These are phyloP conservation scores for Phytopythium kandeliae DNA, from an alignment of 352 stramenopile species.

Conservation along the genomic window DNA sequence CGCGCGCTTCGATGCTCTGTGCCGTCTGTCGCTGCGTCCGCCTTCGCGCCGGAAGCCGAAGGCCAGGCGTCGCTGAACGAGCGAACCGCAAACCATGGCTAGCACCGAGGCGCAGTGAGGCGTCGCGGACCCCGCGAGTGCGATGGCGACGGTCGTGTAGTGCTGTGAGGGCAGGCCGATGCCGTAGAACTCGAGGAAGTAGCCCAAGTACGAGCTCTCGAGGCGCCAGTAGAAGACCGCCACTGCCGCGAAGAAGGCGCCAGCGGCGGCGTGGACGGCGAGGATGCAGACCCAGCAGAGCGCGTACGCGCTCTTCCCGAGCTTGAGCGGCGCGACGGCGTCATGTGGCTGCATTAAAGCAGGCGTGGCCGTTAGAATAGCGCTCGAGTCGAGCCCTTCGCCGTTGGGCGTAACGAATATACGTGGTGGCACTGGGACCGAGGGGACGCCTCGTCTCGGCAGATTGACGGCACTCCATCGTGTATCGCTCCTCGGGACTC, in stretches of 20 bases:
- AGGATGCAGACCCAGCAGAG: constrained; percentile 2
- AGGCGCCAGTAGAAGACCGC: constrained; percentile 13
- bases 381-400: too few relatives aligned
- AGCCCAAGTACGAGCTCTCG: constrained; percentile 6
- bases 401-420: too few relatives aligned
- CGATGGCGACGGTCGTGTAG: constrained; percentile 8
- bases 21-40: too few relatives aligned
- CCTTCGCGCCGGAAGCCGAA: background rate
- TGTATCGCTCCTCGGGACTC: too few relatives aligned
- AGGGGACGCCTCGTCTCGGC: too few relatives aligned
- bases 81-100: constrained; percentile 12
- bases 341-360: too few relatives aligned
- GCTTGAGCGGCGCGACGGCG: too few relatives aligned
- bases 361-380: too few relatives aligned
- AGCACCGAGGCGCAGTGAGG: constrained; percentile 11
- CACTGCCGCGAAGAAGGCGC: constrained; percentile 11
- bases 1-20: too few relatives aligned
- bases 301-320: background rate
- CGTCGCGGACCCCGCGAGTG: constrained; percentile 9
- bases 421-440: too few relatives aligned
- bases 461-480: too few relatives aligned
- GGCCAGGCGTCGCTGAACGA: background rate
- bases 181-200: constrained; percentile 9
- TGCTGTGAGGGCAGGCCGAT: constrained; percentile 11
- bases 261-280: constrained; percentile 5